Evolutionary conservation across 148 eudicot species (phyloP).

Genomic region (Vaccinium vitisidaea): DNA sequence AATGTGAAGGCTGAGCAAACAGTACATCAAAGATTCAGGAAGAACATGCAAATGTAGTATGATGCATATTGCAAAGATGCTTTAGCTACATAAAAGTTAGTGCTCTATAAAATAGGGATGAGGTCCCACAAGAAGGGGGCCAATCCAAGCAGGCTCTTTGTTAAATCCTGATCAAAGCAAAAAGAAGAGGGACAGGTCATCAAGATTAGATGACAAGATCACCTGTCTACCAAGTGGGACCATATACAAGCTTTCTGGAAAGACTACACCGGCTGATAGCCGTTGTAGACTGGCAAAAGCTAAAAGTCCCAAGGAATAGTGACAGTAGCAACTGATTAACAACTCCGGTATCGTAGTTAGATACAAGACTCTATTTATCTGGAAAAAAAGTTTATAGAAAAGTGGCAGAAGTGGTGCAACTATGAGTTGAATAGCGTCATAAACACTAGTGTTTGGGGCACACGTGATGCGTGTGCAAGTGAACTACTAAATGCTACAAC

Average conservation of each 20-base stretch:
- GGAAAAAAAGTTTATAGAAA: too few relatives aligned
- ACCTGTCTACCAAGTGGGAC: not conserved
- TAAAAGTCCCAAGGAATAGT: not conserved
- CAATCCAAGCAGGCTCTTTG: not conserved
- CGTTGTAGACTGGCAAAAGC: not conserved
- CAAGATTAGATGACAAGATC: constrained; percentile 1
- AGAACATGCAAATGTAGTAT: not conserved
- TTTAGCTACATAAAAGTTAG: not conserved
- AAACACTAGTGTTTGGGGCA: too few relatives aligned
- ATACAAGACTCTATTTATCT: not conserved
- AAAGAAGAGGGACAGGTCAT: not conserved
- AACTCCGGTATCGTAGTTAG: not conserved
- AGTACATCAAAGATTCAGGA: not conserved
- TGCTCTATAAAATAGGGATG: not conserved
- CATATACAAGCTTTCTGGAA: not conserved
- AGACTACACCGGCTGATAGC: not conserved
- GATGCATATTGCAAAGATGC: not conserved
- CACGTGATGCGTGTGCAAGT: too few relatives aligned
- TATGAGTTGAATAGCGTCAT: too few relatives aligned
- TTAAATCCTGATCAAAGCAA: not conserved
- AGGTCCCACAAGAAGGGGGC: not conserved
- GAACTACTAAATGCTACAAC: too few relatives aligned
- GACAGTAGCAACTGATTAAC: not conserved
- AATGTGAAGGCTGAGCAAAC: not conserved
- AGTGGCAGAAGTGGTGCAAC: too few relatives aligned